Evolutionary conservation across 371 early-diverging fungal species (phyloP), one percentile per base, ranked within the genome.

Genomic region (Mucor indicus): DNA sequence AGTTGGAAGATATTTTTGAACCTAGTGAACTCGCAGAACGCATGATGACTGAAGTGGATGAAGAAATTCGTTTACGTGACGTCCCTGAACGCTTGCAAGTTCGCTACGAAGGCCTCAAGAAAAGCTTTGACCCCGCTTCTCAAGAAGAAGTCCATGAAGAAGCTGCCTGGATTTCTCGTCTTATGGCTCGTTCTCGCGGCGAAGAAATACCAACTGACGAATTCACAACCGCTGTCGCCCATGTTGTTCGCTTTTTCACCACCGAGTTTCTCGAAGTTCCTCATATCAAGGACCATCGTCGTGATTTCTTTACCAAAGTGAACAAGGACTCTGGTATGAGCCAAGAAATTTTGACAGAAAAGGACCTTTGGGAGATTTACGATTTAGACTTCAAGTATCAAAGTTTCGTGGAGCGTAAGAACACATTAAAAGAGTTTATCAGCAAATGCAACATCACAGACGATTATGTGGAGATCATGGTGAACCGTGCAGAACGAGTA

Each of bases 51-150:
- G 91, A 90, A 36, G 72, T 73, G 48, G 98, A 98, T 63, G 94
- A 96, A 46, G 80, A 76, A 5, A 95, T 98, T 53, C 84, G 94
- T 27, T 55, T 81, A 3, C 78, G 80, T 24, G 98, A 98, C 57
- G 71, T 95, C 1, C 98, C 98, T 5, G 98, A 98, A 50, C 85
- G 98, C 36, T 74, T 95, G 62, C 96, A 95, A 60, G 75, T 83
- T 67, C 79, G 80, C 31, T 83, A 66, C 51, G 75, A 57, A 49
- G 78, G 78, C 3, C 37, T 59, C 40, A 66, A 69, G 15, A 78
- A 63, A 45, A 51, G 44, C n/a, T 68, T 68, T 44, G 58, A 48
- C 24, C 53, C 35, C 21, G 54, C 63, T 15, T 55, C 74, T 11
- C 65, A 72, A 11, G 72, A 75, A 9, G 77, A 81, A 38, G 68